These are phyloP conservation scores for Acmispon strigosus DNA, from an alignment of 306 rosid species.

Conservation along the genomic window DNA sequence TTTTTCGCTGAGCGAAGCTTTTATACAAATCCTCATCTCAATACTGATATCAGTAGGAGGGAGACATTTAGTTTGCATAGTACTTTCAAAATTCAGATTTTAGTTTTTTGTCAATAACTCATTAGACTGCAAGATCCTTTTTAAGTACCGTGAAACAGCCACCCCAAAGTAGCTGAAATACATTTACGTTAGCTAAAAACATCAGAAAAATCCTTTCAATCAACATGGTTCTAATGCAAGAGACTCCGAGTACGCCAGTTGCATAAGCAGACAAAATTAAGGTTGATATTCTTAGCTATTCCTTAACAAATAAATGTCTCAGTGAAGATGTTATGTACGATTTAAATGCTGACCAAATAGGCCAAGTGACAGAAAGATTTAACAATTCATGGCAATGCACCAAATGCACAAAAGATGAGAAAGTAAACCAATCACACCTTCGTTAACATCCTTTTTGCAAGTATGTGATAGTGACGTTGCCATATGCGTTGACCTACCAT, in stretches of 20 bases:
- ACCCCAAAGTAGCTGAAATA: background rate
- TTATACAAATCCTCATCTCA: background rate
- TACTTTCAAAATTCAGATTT: background rate
- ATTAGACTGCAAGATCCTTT: background rate
- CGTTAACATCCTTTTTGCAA: constrained; percentile 96
- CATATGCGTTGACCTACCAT: constrained; percentile 99
- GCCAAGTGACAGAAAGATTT: background rate
- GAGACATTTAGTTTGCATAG: background rate
- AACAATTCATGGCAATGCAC: constrained; percentile 1
- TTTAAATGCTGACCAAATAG: background rate
- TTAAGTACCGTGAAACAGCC: constrained; percentile 5
- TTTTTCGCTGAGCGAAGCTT: background rate
- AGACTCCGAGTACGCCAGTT: background rate
- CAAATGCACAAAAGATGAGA: constrained; percentile 6
- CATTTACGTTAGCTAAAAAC: background rate
- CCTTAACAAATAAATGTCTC: background rate
- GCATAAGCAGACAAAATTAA: background rate
- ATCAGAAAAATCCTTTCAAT: background rate
- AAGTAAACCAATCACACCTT: constrained; percentile 51
- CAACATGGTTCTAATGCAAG: background rate
- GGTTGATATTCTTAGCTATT: background rate
- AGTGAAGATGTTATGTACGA: background rate
- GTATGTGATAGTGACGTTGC: constrained; percentile 98
- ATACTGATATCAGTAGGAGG: background rate
- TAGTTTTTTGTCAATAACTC: background rate